A percentile compares a stretch with the other conserved stretches of the same genome.
Conservation (phyloP, 139 green algal species). For the Tetratostichococcus sp. region DNA sequence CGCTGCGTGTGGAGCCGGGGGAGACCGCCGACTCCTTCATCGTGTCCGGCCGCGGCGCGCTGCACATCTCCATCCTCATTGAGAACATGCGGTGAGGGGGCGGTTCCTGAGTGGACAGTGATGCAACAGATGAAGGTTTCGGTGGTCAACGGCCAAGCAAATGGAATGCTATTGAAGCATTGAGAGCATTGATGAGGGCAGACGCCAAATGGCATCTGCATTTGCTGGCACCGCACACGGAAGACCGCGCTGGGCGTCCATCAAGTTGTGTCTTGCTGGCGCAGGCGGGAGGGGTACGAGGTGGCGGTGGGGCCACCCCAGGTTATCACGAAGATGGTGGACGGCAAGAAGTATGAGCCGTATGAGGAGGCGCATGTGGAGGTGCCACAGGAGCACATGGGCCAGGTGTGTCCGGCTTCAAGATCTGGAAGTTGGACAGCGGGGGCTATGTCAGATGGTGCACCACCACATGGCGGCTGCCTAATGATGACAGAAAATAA, state of each 20-base stretch:
- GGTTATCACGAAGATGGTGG: slow-evolving; percentile 84
- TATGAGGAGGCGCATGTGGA: slow-evolving; percentile 92
- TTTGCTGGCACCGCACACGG: no score
- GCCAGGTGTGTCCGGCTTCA: slow-evolving; percentile 41
- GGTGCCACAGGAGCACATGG: slow-evolving; percentile 77
- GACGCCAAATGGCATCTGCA: no score
- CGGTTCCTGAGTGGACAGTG: no score
- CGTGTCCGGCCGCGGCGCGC: slow-evolving; percentile 83
- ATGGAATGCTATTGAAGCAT: no score
- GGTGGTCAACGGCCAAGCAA: no score
- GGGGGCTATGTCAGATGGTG: not conserved
- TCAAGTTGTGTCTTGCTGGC: no score
- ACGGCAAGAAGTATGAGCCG: slow-evolving; percentile 81
- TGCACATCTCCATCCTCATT: slow-evolving; percentile 95
- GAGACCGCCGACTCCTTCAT: slow-evolving; percentile 90
- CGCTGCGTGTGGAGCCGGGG: slow-evolving; percentile 86
- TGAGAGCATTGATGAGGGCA: no score
- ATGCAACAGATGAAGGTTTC: no score
- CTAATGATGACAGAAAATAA: no score
- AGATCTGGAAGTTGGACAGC: no score
- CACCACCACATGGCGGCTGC: not conserved
- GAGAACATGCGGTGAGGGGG: slow-evolving; percentile 91
- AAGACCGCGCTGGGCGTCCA: no score
- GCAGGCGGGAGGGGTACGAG: slow-evolving; percentile 64
- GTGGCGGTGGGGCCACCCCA: slow-evolving; percentile 86